Base-by-base conservation (phyloP, 192 early-diverging fungal genomes). In the Rhizoclosmatium globosum region DNA sequence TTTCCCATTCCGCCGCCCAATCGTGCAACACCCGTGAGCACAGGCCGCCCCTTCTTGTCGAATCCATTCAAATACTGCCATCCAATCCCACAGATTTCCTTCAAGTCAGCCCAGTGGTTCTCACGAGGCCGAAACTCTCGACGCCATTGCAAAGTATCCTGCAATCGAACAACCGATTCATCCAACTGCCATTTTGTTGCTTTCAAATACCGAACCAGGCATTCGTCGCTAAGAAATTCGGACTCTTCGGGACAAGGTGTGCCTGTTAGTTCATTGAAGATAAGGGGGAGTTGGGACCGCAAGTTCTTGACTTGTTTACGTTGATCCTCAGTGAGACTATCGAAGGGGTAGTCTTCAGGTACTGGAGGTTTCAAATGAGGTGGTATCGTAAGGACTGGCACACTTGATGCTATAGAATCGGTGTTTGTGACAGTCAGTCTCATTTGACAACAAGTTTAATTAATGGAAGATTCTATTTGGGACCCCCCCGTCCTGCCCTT, bases 101-200 rank as follows among this genome's bases (percentile, higher is more conserved):
- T 89, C 90, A 39, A 97, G 86, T 15, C 91, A 89, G 3, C 92
- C 87, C 31, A 43, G 88, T 86, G 68, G 94, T 87, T 0, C 85
- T 77, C 58, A 91, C 84, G 39, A 95, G 95, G 95, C n/a, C 89
- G 82, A 71, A 90, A 94, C 1, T 86, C 83, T 60, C 92, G 84
- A 67, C 94, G 88, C 96, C 96, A 97, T 71, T 85, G 83, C 43
- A 97, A 83, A 21, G 94, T 93, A 62, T 89, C 90, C 79, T 91
- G 87, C 31, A 97, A 79, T 61, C 92, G 90, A 44, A 77, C 83
- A 66, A 74, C 84, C 76, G 50, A 41, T 19, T 11, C 86, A 19
- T 83, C 77, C 23, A 92, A 76, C 71, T 92, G 83, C 89, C 93
- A 94, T 74, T 94, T 94, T 59, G 86, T 87, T 15, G 92, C 90